Conservation (phyloP, 495 filamentous ascomycete genomes). For the Chlorociboria aeruginascens region DNA sequence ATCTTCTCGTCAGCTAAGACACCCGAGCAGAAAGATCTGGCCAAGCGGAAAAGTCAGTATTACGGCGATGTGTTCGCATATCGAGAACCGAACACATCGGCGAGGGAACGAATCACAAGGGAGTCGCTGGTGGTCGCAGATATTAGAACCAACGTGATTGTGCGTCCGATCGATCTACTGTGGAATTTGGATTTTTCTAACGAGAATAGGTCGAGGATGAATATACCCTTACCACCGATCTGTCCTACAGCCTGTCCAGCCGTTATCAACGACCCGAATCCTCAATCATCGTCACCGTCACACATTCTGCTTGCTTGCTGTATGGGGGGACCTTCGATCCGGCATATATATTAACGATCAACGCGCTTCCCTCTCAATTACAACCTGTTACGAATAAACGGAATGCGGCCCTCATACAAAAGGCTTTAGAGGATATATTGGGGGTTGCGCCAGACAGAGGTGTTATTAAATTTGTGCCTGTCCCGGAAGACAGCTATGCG, state of each 20-base stretch:
- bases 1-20: conserved; percentile 15
- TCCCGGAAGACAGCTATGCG: conserved; percentile 58
- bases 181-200: background rate
- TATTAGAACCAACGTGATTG: conserved; percentile 73
- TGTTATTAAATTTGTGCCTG: conserved; percentile 55
- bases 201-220: conserved; percentile 33
- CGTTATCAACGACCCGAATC: conserved; percentile 62
- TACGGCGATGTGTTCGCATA: conserved; percentile 49
- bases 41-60: conserved; percentile 35
- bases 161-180: conserved; percentile 27
- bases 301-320: conserved; percentile 59
- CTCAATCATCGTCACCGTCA: conserved; percentile 58
- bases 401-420: conserved; percentile 63
- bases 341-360: conserved; percentile 71
- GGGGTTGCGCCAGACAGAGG: conserved; percentile 52
- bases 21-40: conserved; percentile 19
- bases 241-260: conserved; percentile 56
- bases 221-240: conserved; percentile 54
- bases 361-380: conserved; percentile 53
- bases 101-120: conserved; percentile 44
- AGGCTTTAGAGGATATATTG: conserved; percentile 53
- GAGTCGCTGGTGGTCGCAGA: conserved; percentile 69
- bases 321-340: conserved; percentile 65
- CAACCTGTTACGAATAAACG: conserved; percentile 71
- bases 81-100: conserved; percentile 37